Conservation (phyloP, 257 asterid genomes). For the Knoxia roxburghii region DNA sequence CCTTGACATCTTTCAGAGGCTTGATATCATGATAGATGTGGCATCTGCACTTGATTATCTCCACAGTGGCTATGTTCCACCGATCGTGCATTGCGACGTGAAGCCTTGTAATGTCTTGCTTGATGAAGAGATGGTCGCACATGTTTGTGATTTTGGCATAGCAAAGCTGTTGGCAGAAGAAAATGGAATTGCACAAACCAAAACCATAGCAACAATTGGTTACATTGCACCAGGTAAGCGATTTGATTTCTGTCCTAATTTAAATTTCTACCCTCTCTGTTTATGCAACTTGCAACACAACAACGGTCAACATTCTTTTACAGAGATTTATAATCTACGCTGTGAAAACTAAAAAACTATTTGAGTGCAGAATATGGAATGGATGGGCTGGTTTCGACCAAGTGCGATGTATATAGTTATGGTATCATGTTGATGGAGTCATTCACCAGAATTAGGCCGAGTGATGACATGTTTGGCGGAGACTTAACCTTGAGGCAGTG, state of each 20-base stretch:
- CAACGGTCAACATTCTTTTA: too few species aligned
- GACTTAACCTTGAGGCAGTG: too few species aligned
- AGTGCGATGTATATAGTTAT: conserved; percentile 6
- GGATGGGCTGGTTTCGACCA: too few species aligned
- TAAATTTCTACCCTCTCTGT: background rate
- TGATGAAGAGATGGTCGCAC: conserved; percentile 15
- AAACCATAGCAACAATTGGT: conserved; percentile 13
- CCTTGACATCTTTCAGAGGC: conserved; percentile 10
- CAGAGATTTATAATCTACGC: too few species aligned
- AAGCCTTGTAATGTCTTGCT: conserved; percentile 18
- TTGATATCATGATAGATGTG: conserved; percentile 17
- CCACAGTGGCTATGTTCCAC: conserved; percentile 4
- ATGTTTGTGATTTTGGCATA: conserved; percentile 19
- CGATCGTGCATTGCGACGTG: conserved; percentile 19
- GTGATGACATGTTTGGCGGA: conserved; percentile 3
- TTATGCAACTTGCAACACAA: too few species aligned
- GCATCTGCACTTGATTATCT: conserved; percentile 16
- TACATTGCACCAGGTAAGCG: conserved; percentile 14
- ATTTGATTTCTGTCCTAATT: background rate
- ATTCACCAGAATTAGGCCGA: background rate
- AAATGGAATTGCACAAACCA: conserved; percentile 1
- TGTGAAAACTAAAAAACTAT: too few species aligned
- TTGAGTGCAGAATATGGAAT: too few species aligned
- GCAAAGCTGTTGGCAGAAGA: conserved; percentile 3
- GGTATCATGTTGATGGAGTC: conserved; percentile 5